Evolutionary conservation across 805 yeast species (phyloP).

Genomic region (Metschnikowia aberdeeniae): DNA sequence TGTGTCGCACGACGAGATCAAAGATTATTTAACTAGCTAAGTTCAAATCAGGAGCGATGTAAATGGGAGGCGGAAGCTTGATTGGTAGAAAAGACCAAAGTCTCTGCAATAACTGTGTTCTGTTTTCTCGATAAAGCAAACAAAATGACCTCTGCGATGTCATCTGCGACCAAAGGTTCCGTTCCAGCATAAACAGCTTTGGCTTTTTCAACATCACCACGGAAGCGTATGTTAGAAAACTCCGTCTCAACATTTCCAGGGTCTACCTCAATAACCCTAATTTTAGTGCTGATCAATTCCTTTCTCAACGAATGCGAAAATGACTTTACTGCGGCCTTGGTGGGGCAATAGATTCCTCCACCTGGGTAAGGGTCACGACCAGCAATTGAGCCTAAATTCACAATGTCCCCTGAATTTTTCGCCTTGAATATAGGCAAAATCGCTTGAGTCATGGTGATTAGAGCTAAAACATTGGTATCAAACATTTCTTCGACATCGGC

Average conservation of each 20-base stretch:
- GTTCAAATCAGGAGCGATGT: constrained; percentile 22
- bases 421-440: constrained; percentile 66
- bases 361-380: constrained; percentile 79
- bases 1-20: neutral
- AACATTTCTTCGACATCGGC: constrained; percentile 72
- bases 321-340: constrained; percentile 68
- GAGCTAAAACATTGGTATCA: constrained; percentile 82
- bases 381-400: constrained; percentile 73
- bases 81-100: constrained; percentile 77
- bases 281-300: constrained; percentile 65
- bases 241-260: constrained; percentile 83
- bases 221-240: constrained; percentile 59
- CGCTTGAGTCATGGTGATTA: constrained; percentile 79
- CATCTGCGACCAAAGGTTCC: constrained; percentile 67
- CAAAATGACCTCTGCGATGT: constrained; percentile 70
- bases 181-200: constrained; percentile 62
- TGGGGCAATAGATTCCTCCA: constrained; percentile 73
- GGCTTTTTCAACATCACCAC: constrained; percentile 59
- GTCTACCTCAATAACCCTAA: constrained; percentile 69
- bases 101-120: constrained; percentile 75
- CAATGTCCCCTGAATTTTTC: constrained; percentile 69
- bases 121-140: constrained; percentile 64
- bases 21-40: neutral
- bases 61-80: constrained; percentile 78
- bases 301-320: constrained; percentile 70